Conservation (phyloP, 176 grass and related monocot species). For the Carex cristatella region DNA sequence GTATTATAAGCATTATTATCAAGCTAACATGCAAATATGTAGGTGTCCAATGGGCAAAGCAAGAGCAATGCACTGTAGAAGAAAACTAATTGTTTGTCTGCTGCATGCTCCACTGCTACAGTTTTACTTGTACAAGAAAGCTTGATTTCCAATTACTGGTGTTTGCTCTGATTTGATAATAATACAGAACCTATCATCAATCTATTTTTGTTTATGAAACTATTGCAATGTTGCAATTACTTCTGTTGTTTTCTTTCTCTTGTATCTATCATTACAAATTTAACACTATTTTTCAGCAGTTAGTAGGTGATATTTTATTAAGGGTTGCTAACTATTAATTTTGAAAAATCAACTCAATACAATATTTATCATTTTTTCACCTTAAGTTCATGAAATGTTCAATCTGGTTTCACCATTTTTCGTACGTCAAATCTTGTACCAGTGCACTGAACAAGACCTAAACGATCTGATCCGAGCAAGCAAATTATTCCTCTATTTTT, state of each 20-base stretch:
- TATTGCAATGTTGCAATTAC: background rate
- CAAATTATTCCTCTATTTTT: too few species aligned
- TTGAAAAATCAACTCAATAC: too few species aligned
- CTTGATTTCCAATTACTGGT: background rate
- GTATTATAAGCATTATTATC: background rate
- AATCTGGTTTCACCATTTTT: too few species aligned
- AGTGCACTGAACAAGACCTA: too few species aligned
- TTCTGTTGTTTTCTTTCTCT: background rate
- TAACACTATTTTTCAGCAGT: background rate
- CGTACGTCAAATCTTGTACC: too few species aligned
- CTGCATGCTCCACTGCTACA: background rate
- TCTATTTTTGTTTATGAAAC: background rate
- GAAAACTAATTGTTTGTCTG: background rate
- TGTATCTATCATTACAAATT: background rate
- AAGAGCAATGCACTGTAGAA: background rate
- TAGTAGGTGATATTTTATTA: too few species aligned
- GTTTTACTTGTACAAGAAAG: background rate
- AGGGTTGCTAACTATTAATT: too few species aligned
- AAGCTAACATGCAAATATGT: constrained; percentile 8
- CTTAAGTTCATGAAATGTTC: too few species aligned
- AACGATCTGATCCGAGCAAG: too few species aligned
- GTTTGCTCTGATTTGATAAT: background rate
- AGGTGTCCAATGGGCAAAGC: background rate
- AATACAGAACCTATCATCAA: background rate
- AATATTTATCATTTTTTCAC: too few species aligned